Conservation (phyloP, 257 asterid species). For the Nicotiana paniculata region DNA sequence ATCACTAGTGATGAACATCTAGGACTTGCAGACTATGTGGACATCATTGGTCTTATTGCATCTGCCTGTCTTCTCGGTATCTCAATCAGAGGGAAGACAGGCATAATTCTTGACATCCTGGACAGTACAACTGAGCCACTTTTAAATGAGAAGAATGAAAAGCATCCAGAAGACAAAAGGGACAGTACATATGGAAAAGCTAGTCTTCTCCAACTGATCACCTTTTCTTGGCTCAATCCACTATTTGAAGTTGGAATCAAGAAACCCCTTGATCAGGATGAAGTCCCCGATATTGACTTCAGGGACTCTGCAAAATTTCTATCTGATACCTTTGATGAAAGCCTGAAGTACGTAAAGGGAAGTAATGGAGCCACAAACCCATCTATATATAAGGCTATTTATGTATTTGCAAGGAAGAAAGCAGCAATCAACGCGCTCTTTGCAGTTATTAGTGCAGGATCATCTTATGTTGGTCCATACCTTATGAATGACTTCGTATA, state of each 20-base stretch:
- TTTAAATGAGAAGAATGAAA: conserved; percentile 45
- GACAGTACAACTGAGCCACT: conserved; percentile 49
- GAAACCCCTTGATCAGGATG: conserved; percentile 80
- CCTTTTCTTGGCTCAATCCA: conserved; percentile 92
- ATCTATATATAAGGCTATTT: conserved; percentile 67
- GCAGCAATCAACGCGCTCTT: conserved; percentile 80
- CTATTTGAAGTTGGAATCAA: conserved; percentile 63
- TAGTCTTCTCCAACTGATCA: conserved; percentile 58
- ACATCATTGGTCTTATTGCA: conserved; percentile 40
- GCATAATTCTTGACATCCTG: conserved; percentile 9
- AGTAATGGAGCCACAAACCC: conserved; percentile 47
- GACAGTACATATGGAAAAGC: conserved; percentile 72
- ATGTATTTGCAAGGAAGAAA: conserved; percentile 67
- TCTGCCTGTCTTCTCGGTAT: conserved; percentile 39
- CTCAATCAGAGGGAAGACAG: conserved; percentile 67
- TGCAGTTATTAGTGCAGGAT: conserved; percentile 67
- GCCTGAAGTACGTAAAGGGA: conserved; percentile 52
- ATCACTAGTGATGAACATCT: conserved; percentile 24
- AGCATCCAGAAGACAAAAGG: conserved; percentile 25
- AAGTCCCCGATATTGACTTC: conserved; percentile 70
- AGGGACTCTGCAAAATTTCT: conserved; percentile 72
- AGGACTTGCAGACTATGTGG: conserved; percentile 39
- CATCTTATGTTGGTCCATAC: conserved; percentile 97
- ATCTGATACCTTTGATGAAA: conserved; percentile 47
- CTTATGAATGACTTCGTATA: conserved; percentile 69